These are phyloP conservation scores for Galerina marginata DNA, from an alignment of 768 basidiomycete species.

Conservation along the genomic window DNA sequence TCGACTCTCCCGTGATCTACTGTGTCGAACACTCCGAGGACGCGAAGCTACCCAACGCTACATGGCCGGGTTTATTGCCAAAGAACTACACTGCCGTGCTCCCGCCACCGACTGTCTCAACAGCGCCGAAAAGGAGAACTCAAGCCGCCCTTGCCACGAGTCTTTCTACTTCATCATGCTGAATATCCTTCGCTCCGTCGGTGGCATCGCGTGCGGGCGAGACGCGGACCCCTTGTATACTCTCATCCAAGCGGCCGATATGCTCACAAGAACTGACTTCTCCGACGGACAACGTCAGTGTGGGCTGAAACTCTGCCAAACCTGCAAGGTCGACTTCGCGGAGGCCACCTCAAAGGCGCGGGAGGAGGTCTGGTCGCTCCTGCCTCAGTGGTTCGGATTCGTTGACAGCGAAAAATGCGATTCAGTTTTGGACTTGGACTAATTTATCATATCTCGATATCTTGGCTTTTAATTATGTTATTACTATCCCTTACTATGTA, in stretches of 20 bases:
- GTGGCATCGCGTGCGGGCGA: slow-evolving; percentile 72
- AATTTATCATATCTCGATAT: slow-evolving; percentile 3
- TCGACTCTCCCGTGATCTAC: slow-evolving; percentile 41
- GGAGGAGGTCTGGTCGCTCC: slow-evolving; percentile 63
- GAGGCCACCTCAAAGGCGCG: slow-evolving; percentile 51
- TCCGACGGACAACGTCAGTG: slow-evolving; percentile 64
- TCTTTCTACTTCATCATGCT: slow-evolving; percentile 81
- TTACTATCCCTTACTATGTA: not conserved
- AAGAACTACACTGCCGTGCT: slow-evolving; percentile 53
- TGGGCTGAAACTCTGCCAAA: slow-evolving; percentile 39
- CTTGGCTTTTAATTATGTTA: not conserved
- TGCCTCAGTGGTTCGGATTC: slow-evolving; percentile 72
- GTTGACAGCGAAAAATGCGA: slow-evolving; percentile 22
- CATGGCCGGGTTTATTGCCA: slow-evolving; percentile 63
- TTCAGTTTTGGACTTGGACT: slow-evolving; percentile 25
- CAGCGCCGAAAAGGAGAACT: slow-evolving; percentile 35
- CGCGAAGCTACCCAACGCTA: slow-evolving; percentile 69
- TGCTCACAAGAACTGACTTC: slow-evolving; percentile 75
- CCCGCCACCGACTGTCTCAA: slow-evolving; percentile 57
- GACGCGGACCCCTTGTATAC: slow-evolving; percentile 79
- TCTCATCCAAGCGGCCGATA: slow-evolving; percentile 69
- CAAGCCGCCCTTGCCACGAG: slow-evolving; percentile 56
- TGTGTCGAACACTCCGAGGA: slow-evolving; percentile 58
- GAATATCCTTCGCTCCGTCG: slow-evolving; percentile 71
- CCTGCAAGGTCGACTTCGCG: slow-evolving; percentile 52